Evolutionary conservation across 352 stramenopile species (phyloP).

Genomic region (Phytopythium litorale): DNA sequence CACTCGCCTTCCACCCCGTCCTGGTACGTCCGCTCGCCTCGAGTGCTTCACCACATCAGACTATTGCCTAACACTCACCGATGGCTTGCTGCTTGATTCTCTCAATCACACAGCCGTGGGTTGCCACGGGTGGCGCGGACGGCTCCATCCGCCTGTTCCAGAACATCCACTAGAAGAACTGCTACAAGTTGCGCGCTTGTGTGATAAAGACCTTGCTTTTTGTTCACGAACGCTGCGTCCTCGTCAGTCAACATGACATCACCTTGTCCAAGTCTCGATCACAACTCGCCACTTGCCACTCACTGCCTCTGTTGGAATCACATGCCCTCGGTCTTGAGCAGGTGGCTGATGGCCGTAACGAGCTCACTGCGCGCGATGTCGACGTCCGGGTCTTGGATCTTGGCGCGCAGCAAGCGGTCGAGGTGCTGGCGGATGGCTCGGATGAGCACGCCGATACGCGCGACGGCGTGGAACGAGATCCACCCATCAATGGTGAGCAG

Average conservation of each 20-base stretch:
- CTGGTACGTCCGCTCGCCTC: conserved; percentile 64
- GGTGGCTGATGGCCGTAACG: conserved; percentile 70
- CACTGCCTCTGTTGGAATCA: conserved; percentile 10
- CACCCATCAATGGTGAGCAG: conserved; percentile 85
- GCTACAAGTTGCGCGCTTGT: neutral
- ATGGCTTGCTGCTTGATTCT: conserved; percentile 10
- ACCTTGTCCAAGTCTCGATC: neutral
- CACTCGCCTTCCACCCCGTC: conserved; percentile 96
- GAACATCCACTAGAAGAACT: conserved; percentile 89
- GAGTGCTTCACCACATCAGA: neutral
- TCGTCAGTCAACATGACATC: neutral
- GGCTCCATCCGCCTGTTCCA: conserved; percentile 95
- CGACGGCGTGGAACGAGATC: conserved; percentile 93
- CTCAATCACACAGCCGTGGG: conserved; percentile 63
- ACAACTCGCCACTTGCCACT: neutral
- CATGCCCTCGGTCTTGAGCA: conserved; percentile 84
- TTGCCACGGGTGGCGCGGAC: conserved; percentile 94
- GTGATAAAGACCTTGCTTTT: neutral
- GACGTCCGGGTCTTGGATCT: conserved; percentile 91
- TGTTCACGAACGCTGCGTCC: neutral
- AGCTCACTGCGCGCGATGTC: conserved; percentile 88
- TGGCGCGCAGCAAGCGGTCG: conserved; percentile 91
- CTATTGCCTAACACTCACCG: neutral
- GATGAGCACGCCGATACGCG: conserved; percentile 95
- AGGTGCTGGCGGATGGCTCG: conserved; percentile 94